Percentiles rank a stretch among this genome's conserved stretches.
Evolutionary conservation across 2,329 filamentous ascomycete species (phyloP).

Genomic region (Lachnellula arida): DNA sequence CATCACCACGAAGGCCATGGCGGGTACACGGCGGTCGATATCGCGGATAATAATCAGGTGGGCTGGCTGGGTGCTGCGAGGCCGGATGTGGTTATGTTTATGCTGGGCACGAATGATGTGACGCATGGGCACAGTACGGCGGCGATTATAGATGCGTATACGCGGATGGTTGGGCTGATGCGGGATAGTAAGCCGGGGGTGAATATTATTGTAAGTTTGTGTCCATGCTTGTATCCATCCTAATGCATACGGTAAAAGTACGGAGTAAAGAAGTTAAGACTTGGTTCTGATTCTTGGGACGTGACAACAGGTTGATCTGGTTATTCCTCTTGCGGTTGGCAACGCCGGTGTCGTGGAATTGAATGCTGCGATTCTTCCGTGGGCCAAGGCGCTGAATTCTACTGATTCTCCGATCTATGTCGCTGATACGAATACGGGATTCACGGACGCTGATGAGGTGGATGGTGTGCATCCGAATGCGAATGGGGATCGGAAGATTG

Average conservation of each 20-base stretch:
- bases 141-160: constrained; percentile 37
- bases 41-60: constrained; percentile 38
- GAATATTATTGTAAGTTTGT: constrained; percentile 37
- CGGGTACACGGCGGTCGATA: constrained; percentile 40
- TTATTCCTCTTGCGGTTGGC: constrained; percentile 36
- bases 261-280: not conserved
- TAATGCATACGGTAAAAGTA: no score
- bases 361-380: constrained; percentile 36
- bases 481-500: constrained; percentile 10
- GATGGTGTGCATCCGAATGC: constrained; percentile 40
- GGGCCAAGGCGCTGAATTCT: constrained; percentile 34
- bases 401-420: constrained; percentile 38
- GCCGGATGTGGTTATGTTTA: constrained; percentile 42
- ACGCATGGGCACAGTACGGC: constrained; percentile 23
- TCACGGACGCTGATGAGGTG: constrained; percentile 30
- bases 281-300: not conserved
- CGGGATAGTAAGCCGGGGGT: constrained; percentile 34
- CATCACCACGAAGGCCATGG: constrained; percentile 42
- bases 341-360: constrained; percentile 30
- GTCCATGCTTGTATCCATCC: no score
- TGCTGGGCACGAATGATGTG: constrained; percentile 44
- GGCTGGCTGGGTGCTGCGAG: constrained; percentile 36
- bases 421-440: constrained; percentile 37
- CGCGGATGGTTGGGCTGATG: constrained; percentile 37
- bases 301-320: constrained; percentile 34